Conservation (phyloP, 164 flowering plant genomes). For the Aristolochia fimbriata region DNA sequence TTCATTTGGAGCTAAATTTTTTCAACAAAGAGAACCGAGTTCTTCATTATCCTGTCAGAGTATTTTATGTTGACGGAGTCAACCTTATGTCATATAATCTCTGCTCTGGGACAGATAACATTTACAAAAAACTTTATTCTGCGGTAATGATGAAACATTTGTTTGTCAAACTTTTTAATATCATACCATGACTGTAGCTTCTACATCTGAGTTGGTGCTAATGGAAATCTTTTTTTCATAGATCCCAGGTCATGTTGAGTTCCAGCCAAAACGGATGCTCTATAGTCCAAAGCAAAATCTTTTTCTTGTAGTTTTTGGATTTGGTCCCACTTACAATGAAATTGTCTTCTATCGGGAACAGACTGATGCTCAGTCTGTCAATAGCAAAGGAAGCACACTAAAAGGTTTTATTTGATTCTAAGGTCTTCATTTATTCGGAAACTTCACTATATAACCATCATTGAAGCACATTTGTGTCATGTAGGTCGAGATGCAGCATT, state of each 20-base stretch:
- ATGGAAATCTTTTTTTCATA: conserved; percentile 20
- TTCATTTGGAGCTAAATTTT: conserved; percentile 94
- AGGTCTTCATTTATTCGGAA: no score
- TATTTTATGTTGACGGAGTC: conserved; percentile 75
- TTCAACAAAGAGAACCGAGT: conserved; percentile 85
- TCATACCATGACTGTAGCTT: not conserved
- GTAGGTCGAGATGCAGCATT: conserved; percentile 95
- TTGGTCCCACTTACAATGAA: conserved; percentile 66
- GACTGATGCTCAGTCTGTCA: conserved; percentile 44
- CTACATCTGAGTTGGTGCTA: no score
- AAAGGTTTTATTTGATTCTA: conserved; percentile 44
- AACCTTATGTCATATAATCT: conserved; percentile 92
- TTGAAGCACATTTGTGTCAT: conserved; percentile 1
- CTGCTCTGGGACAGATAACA: conserved; percentile 63
- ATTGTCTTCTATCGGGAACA: conserved; percentile 89
- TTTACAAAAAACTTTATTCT: conserved; percentile 80
- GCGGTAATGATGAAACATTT: conserved; percentile 32
- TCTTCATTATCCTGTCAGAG: conserved; percentile 94
- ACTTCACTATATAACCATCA: no score
- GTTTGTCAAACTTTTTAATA: not conserved
- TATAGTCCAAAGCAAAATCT: conserved; percentile 78
- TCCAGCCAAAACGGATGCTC: conserved; percentile 46
- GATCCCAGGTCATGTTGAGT: conserved; percentile 80
- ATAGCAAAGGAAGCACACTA: conserved; percentile 61
- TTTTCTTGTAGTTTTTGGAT: conserved; percentile 80